Evolutionary conservation across 768 basidiomycete species (phyloP).

Genomic region (Amanita muscaria): DNA sequence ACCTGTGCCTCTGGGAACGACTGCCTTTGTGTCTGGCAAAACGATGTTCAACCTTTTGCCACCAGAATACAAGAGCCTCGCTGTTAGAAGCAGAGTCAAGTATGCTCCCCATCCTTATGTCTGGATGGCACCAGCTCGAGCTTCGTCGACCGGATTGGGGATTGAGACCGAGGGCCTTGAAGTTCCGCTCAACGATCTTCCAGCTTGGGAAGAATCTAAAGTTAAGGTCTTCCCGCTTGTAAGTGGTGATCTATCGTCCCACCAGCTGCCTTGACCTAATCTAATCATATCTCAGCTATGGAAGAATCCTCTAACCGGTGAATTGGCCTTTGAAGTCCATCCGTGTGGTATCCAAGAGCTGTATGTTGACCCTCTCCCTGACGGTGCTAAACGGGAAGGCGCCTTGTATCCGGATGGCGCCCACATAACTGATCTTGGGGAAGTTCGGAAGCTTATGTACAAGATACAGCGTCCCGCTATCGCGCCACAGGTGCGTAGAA

Average conservation of each 20-base stretch:
- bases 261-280: not conserved
- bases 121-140: slow-evolving; percentile 78
- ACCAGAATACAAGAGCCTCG: slow-evolving; percentile 63
- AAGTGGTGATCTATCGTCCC: slow-evolving; percentile 11
- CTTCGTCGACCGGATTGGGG: slow-evolving; percentile 72
- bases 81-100: slow-evolving; percentile 64
- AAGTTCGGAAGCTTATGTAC: slow-evolving; percentile 14
- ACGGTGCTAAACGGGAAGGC: slow-evolving; percentile 43
- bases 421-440: slow-evolving; percentile 16
- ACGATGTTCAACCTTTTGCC: slow-evolving; percentile 81
- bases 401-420: slow-evolving; percentile 50
- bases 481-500: slow-evolving; percentile 52
- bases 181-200: slow-evolving; percentile 54
- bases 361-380: slow-evolving; percentile 64
- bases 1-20: slow-evolving; percentile 76
- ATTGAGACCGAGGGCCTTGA: slow-evolving; percentile 76
- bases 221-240: slow-evolving; percentile 64
- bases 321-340: slow-evolving; percentile 85
- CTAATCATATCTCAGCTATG: slow-evolving; percentile 44
- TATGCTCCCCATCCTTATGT: slow-evolving; percentile 87
- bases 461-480: slow-evolving; percentile 48
- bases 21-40: slow-evolving; percentile 73
- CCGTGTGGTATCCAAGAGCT: slow-evolving; percentile 68
- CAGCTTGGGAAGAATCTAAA: slow-evolving; percentile 73
- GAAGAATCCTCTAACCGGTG: slow-evolving; percentile 86